Evolutionary conservation across 2,329 filamentous ascomycete species (phyloP), one percentile per base, ranked within the genome.

Genomic region (Beauveria sp.): DNA sequence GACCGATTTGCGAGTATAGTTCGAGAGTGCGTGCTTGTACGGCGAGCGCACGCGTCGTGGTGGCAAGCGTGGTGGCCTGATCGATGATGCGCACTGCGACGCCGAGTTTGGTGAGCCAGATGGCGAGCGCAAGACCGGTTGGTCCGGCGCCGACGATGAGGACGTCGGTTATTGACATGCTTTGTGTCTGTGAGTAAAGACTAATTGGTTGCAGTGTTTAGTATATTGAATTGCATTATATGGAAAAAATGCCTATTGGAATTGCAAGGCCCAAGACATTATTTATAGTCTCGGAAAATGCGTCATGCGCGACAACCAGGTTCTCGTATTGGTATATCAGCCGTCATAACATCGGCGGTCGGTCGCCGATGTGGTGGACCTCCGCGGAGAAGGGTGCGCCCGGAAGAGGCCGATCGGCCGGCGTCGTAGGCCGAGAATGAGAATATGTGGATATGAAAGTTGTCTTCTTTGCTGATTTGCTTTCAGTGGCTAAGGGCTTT

Each of bases 81-180:
- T 63, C 56, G 24, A 63, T 55, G 28, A 63, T 63, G 55, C 61
- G 61, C 18, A 63, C 50, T 1, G 24, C 9, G 43, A 63, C 22
- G 50, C 38, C 28, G 40, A 52, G 61, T 28, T 63, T 63, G 1
- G 61, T 60, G 50, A 63, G 61, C 61, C 61, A 63, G 4, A 60
- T 38, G n/a, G 61, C 61, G 9, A 63, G 56, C 1, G 40, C 61
- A 6, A 63, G 56, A 5, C 61, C 61, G 10, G 61, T 63, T 40
- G 61, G 61, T 4, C 61, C 61, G 3, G 61, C 61, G 42, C 61
- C 61, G 38, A 63, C 61, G 34, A 63, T 60, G 2, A 63, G 31
- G 22, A 63, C 61, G 12, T 50, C 55, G 12, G 55, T 54, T 24
- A 24, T 40, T 14, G 54, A 28, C 61, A 62, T 62, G 31, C 10